Conservation (phyloP, 495 filamentous ascomycete species). For the Glutinoglossum americanum region DNA sequence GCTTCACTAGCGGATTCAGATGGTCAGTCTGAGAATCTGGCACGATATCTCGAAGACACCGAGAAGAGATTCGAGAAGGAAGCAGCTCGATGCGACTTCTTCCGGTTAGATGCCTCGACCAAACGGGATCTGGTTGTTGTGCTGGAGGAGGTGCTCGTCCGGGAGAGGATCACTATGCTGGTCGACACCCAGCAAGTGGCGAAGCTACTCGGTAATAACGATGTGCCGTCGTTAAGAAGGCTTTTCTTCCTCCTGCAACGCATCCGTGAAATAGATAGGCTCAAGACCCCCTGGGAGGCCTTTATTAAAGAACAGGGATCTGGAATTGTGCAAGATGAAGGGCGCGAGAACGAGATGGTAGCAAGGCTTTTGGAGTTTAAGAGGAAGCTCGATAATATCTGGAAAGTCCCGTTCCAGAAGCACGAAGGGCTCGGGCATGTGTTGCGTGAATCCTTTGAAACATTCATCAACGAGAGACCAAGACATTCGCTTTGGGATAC, state of each 20-base stretch:
- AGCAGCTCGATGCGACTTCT: slow-evolving; percentile 48
- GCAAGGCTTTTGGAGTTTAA: slow-evolving; percentile 63
- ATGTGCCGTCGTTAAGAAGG: slow-evolving; percentile 43
- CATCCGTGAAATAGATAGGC: slow-evolving; percentile 35
- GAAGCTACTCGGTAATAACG: slow-evolving; percentile 41
- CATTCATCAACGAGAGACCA: slow-evolving; percentile 77
- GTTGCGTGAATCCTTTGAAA: slow-evolving; percentile 63
- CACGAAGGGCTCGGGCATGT: slow-evolving; percentile 53
- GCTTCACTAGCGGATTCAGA: slow-evolving; percentile 39
- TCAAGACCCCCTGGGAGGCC: slow-evolving; percentile 49
- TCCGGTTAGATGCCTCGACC: slow-evolving; percentile 61
- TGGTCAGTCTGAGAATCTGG: slow-evolving; percentile 31
- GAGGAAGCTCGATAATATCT: slow-evolving; percentile 51
- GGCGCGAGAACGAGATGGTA: slow-evolving; percentile 70
- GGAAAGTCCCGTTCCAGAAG: slow-evolving; percentile 46
- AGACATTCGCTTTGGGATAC: slow-evolving; percentile 43
- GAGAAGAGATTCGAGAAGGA: slow-evolving; percentile 46
- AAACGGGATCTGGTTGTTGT: slow-evolving; percentile 48
- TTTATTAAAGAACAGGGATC: slow-evolving; percentile 65
- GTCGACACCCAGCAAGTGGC: slow-evolving; percentile 39
- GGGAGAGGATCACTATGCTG: slow-evolving; percentile 35
- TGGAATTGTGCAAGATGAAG: slow-evolving; percentile 57
- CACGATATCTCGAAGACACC: slow-evolving; percentile 47
- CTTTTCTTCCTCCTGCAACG: slow-evolving; percentile 55
- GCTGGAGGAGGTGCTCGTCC: slow-evolving; percentile 45